Conservation (phyloP, 352 stramenopile genomes). For the Pythium brassicae region DNA sequence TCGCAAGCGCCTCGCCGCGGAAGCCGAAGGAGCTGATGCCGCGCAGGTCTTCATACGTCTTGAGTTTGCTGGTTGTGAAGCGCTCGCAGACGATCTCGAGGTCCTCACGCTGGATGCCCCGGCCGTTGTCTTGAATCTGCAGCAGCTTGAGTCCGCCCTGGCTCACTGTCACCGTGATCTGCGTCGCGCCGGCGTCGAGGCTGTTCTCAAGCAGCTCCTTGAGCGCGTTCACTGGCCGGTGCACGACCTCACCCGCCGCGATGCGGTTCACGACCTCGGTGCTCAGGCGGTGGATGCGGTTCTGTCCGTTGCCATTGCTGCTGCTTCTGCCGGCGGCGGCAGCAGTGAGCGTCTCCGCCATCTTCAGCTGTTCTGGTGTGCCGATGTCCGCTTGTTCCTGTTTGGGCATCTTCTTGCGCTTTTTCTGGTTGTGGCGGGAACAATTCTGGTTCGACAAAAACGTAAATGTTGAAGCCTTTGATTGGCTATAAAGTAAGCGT, state of each 20-base stretch:
- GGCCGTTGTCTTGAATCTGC: constrained; percentile 95
- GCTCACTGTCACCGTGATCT: constrained; percentile 72
- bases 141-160: constrained; percentile 92
- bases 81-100: constrained; percentile 95
- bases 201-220: constrained; percentile 99
- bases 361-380: neutral
- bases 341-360: neutral
- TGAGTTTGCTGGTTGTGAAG: constrained; percentile 98
- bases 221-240: constrained; percentile 91
- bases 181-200: constrained; percentile 92
- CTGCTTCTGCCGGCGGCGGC: constrained; percentile 2
- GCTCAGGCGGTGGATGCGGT: constrained; percentile 85
- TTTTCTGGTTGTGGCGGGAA: neutral
- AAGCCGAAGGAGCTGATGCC: constrained; percentile 97
- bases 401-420: constrained; percentile 12
- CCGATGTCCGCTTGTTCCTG: neutral
- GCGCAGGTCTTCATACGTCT: constrained; percentile 93
- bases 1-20: constrained; percentile 97
- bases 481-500: neutral
- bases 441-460: no score
- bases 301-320: neutral
- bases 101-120: constrained; percentile 90
- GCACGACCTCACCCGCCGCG: constrained; percentile 93
- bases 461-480: neutral
- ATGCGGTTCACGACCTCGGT: constrained; percentile 94